Percentiles rank a stretch among this genome's conserved stretches.
phyloP scores from a whole-genome alignment of 805 yeast species.

The Torulaspora maleeae region DNA sequence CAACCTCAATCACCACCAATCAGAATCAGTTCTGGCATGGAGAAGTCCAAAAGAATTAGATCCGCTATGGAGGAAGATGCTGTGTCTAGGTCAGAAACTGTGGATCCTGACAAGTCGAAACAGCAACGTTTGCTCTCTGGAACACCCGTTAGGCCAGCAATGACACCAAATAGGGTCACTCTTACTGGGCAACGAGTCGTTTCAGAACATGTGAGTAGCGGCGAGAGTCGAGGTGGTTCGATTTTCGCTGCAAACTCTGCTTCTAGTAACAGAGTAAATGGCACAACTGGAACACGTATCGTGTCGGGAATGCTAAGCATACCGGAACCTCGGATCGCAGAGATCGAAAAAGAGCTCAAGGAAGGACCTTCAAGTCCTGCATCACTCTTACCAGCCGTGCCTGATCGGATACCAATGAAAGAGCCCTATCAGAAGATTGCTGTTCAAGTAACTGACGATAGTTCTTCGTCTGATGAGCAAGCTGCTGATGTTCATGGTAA shows the following conservation, averaged over 20 bases:
- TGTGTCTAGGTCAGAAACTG: conserved; percentile 38
- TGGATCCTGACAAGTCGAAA: conserved; percentile 37
- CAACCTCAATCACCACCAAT: conserved; percentile 38
- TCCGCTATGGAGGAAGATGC: conserved; percentile 33
- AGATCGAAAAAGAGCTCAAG: conserved; percentile 37
- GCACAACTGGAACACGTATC: conserved; percentile 33
- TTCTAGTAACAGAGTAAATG: conserved; percentile 11
- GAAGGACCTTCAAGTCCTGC: conserved; percentile 40
- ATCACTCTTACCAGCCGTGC: conserved; percentile 31
- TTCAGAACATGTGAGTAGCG: conserved; percentile 23
- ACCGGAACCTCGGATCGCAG: conserved; percentile 42
- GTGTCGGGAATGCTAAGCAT: conserved; percentile 43
- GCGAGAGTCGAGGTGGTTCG: conserved; percentile 13
- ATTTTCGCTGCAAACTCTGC: conserved; percentile 12
- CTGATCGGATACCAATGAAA: conserved; percentile 36
- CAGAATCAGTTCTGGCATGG: conserved; percentile 36
- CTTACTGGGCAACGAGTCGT: conserved; percentile 32
- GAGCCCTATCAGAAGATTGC: conserved; percentile 25
- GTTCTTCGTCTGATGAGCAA: conserved; percentile 19
- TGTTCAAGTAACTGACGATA: conserved; percentile 13
- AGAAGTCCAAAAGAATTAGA: conserved; percentile 31
- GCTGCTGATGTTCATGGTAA: conserved; percentile 8
- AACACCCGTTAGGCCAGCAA: conserved; percentile 28
- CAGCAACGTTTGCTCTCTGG: conserved; percentile 34
- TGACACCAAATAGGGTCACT: conserved; percentile 24